Conservation (phyloP, 306 rosid genomes). For the Ceratonia siliqua region DNA sequence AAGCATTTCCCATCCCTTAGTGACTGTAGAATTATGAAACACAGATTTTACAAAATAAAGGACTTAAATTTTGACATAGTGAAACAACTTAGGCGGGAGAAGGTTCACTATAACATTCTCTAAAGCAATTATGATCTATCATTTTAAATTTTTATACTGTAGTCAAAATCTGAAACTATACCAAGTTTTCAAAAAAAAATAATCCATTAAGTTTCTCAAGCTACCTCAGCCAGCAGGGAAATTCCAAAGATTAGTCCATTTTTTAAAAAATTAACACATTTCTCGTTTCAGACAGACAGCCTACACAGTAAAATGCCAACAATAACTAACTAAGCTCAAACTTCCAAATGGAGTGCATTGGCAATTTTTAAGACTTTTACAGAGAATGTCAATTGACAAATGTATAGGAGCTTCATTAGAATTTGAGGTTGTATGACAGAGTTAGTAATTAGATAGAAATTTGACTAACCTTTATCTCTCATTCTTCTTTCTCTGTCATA, state of each 20-base stretch:
- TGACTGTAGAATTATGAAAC: no score
- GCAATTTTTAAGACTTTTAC: neutral
- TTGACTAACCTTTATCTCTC: slow-evolving; percentile 81
- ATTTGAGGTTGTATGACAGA: neutral
- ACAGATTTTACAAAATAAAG: no score
- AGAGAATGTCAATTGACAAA: slow-evolving; percentile 7
- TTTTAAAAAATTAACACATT: neutral
- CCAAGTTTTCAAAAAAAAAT: no score
- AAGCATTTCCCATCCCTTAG: no score
- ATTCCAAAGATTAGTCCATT: neutral
- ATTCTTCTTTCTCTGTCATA: slow-evolving; percentile 89
- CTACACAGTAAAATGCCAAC: neutral
- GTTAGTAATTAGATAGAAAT: neutral
- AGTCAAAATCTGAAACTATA: no score
- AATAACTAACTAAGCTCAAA: neutral
- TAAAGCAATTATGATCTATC: no score
- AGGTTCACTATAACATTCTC: no score
- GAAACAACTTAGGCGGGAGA: no score
- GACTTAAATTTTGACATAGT: no score
- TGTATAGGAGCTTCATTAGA: neutral
- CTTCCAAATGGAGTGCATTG: neutral
- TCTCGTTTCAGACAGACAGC: neutral
- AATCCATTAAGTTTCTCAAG: neutral
- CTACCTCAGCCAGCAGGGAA: neutral
- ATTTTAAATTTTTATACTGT: no score